phyloP scores from a whole-genome alignment of 2,329 filamentous ascomycete genomes.

The Ophioceras dolichostomum region DNA sequence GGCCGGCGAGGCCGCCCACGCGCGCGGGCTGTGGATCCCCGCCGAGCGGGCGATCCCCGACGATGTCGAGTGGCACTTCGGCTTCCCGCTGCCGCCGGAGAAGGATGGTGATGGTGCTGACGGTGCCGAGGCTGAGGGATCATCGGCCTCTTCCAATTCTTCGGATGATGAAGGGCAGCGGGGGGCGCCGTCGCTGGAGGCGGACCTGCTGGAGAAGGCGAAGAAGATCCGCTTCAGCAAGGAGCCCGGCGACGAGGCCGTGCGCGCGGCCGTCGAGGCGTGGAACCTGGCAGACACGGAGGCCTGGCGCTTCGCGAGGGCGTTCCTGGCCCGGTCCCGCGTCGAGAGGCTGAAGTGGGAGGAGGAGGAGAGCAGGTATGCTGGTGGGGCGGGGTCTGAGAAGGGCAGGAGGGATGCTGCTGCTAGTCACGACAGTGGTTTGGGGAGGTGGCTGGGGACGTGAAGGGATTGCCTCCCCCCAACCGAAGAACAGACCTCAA shows the following conservation, averaged over 20 bases:
- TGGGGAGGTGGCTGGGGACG: conserved; percentile 16
- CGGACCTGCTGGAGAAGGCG: conserved; percentile 32
- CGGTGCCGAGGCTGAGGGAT: conserved; percentile 41
- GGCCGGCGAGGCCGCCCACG: conserved; percentile 50
- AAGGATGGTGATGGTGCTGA: conserved; percentile 40
- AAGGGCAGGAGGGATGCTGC: conserved; percentile 23
- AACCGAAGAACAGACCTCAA: too few relatives aligned
- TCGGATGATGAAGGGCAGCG: not conserved
- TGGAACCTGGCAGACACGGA: conserved; percentile 65
- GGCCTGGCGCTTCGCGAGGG: conserved; percentile 62
- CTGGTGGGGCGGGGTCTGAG: conserved; percentile 45
- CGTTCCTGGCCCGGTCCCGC: conserved; percentile 49
- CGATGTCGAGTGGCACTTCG: conserved; percentile 84
- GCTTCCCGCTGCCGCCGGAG: conserved; percentile 61
- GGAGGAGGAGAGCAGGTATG: conserved; percentile 53
- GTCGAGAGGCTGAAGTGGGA: conserved; percentile 59
- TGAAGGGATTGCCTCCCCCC: too few relatives aligned
- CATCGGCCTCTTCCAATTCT: conserved; percentile 20
- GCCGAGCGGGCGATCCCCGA: conserved; percentile 51
- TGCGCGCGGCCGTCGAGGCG: conserved; percentile 46
- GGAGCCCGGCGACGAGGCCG: conserved; percentile 26
- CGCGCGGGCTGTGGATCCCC: conserved; percentile 68
- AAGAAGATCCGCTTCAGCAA: conserved; percentile 31
- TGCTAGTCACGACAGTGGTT: conserved; percentile 17
- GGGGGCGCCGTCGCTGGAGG: conserved; percentile 24